Conservation (phyloP, 345 rosid species). For the Boechera retrofracta region DNA sequence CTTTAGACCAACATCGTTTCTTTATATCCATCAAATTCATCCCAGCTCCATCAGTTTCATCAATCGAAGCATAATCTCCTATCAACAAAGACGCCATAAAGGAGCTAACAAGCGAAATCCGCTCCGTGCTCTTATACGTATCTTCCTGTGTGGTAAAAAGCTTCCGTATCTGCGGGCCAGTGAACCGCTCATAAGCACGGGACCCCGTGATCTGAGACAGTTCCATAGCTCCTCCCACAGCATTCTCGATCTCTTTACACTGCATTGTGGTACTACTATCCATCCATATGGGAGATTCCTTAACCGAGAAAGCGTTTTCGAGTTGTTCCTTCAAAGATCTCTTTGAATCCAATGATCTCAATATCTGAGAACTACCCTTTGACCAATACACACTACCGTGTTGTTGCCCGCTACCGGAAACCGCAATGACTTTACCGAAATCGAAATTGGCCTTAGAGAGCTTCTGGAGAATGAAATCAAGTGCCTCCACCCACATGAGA, state of each 20-base stretch:
- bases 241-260: slow-evolving; percentile 87
- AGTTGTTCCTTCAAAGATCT: slow-evolving; percentile 69
- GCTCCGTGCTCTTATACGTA: slow-evolving; percentile 65
- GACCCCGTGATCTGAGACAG: slow-evolving; percentile 74
- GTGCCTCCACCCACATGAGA: slow-evolving; percentile 97
- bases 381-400: slow-evolving; percentile 98
- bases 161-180: slow-evolving; percentile 90
- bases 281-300: slow-evolving; percentile 96
- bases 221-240: slow-evolving; percentile 88
- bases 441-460: slow-evolving; percentile 61
- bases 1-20: slow-evolving; percentile 67
- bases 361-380: slow-evolving; percentile 57
- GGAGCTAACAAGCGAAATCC: slow-evolving; percentile 93
- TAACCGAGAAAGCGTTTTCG: slow-evolving; percentile 62
- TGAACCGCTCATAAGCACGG: slow-evolving; percentile 77
- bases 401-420: slow-evolving; percentile 97
- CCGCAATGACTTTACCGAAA: slow-evolving; percentile 70
- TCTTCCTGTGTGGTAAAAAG: slow-evolving; percentile 56
- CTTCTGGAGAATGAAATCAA: slow-evolving; percentile 76
- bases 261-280: slow-evolving; percentile 83
- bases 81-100: slow-evolving; percentile 82
- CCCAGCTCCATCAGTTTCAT: slow-evolving; percentile 91
- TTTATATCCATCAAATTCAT: slow-evolving; percentile 96
- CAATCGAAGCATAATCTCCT: slow-evolving; percentile 83
- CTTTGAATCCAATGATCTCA: slow-evolving; percentile 62